These are phyloP conservation scores for Fusarium tuaranense DNA, from an alignment of 2,329 filamentous ascomycete genomes.

Conservation along the genomic window DNA sequence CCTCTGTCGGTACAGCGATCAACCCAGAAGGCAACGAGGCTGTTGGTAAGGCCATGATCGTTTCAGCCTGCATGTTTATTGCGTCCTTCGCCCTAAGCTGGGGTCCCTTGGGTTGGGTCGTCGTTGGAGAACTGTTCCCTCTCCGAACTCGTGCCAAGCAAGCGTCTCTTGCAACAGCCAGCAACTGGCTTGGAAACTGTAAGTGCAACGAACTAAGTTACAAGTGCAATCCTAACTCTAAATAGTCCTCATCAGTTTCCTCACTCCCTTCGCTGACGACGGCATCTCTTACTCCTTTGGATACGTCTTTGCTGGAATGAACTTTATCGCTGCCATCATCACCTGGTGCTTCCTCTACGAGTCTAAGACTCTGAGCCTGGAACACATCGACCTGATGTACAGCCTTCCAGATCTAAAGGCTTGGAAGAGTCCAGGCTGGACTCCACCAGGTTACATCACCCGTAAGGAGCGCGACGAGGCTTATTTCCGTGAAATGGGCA, in stretches of 20 bases:
- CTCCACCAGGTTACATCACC: constrained; percentile 54
- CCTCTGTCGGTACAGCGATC: constrained; percentile 62
- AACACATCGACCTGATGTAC: constrained; percentile 79
- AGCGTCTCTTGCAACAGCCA: constrained; percentile 63
- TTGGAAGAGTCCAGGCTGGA: constrained; percentile 68
- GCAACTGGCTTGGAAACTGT: constrained; percentile 70
- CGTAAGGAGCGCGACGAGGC: constrained; percentile 49
- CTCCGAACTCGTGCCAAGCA: constrained; percentile 65
- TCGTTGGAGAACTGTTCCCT: constrained; percentile 74
- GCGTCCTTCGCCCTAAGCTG: constrained; percentile 75
- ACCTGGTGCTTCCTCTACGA: constrained; percentile 79
- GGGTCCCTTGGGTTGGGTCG: constrained; percentile 76
- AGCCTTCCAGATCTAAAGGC: constrained; percentile 66
- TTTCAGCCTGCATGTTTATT: constrained; percentile 79
- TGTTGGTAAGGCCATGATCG: constrained; percentile 75
- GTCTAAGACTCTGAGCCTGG: constrained; percentile 70
- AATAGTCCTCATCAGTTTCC: constrained; percentile 71
- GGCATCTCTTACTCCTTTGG: constrained; percentile 72
- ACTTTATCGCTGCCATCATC: constrained; percentile 66
- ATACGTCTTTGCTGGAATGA: constrained; percentile 73
- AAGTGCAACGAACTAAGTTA: constrained; percentile 12
- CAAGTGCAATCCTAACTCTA: not conserved
- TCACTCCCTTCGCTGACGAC: constrained; percentile 72
- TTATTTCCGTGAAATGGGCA: constrained; percentile 29
- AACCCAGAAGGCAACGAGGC: constrained; percentile 56